Evolutionary conservation across 805 yeast species (phyloP), one percentile per base, ranked within the genome.

Genomic region (Blastobotrys attinorum): DNA sequence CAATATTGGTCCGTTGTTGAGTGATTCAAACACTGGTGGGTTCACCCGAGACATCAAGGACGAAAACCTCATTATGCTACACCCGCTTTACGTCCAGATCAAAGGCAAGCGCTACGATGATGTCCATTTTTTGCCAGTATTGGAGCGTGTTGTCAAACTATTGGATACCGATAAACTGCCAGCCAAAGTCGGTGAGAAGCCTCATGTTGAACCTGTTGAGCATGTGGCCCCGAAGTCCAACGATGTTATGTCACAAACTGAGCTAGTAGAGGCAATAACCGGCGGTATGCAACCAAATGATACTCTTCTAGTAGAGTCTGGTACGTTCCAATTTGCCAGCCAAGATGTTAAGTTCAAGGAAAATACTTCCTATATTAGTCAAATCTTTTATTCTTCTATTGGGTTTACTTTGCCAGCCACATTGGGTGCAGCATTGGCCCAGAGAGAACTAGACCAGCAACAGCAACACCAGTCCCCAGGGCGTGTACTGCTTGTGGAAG

Each of bases 361-460:
- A 16, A 71, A 73, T 43, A 65, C 73, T 22, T 66, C 66, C 41
- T 58, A 54, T 48, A 51, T 55, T 48, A 73, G 86, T 2, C 95
- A 86, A 64, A 74, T 79, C 17, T 84, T 81, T 57, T 89, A 81
- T 58, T 75, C 88, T 5, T 85, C 95, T 1, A 89, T 89, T 54
- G 97, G 97, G 4, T 83, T 77, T 67, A 90, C 95, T 0, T 67
- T 89, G 22, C 96, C 96, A 2, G 83, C 89, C 8, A 73, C 92
- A 3, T 72, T 89, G 45, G 97, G 97, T 40, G 83, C 81, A 21
- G 79, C 85, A 16, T 65, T 84, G 44, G 96, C 90, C 0, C 67
- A 75, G 64, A 69, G 72, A 40, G 62, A 56, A 39, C 7, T 27
- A 10, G 32, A 27, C 10, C 16, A 15, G 23, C 65, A 68, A 4